These are phyloP conservation scores for Trichophyton simii DNA, from an alignment of 2,329 filamentous ascomycete species.

Conservation along the genomic window DNA sequence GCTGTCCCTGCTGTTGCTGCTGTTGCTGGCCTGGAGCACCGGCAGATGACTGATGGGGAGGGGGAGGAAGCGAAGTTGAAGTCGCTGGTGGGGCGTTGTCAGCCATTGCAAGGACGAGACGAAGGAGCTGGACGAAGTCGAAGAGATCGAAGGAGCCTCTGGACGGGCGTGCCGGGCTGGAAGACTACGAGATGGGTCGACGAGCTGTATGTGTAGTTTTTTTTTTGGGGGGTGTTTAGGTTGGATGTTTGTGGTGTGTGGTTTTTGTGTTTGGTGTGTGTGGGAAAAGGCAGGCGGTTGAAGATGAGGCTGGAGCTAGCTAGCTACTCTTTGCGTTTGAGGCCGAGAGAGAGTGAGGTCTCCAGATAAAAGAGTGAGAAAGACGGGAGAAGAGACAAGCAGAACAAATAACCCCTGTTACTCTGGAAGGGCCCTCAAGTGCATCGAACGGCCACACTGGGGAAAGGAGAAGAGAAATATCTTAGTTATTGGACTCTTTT, in stretches of 20 bases:
- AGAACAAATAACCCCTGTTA: slow-evolving; percentile 5
- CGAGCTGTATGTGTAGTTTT: neutral
- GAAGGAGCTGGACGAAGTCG: slow-evolving; percentile 4
- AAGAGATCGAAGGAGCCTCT: neutral
- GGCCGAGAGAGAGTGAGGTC: slow-evolving; percentile 15
- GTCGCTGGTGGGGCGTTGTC: slow-evolving; percentile 55
- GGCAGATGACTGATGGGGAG: slow-evolving; percentile 50
- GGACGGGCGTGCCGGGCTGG: neutral
- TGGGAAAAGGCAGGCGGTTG: neutral
- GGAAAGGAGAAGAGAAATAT: neutral
- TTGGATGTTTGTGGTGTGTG: neutral
- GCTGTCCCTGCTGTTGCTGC: slow-evolving; percentile 12
- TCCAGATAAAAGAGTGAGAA: neutral
- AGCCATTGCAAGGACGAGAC: slow-evolving; percentile 48
- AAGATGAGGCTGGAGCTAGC: slow-evolving; percentile 3
- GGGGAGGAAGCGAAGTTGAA: slow-evolving; percentile 55
- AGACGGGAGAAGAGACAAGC: slow-evolving; percentile 1
- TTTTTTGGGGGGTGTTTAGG: too few relatives aligned
- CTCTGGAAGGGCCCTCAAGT: neutral
- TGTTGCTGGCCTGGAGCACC: slow-evolving; percentile 49
- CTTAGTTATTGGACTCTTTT: too few relatives aligned
- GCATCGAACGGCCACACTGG: neutral
- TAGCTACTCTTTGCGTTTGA: slow-evolving; percentile 4
- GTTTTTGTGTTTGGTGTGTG: neutral
- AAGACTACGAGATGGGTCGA: neutral